phyloP scores from a whole-genome alignment of 1,139 yeast genomes.

The Suhomyces bribrorum region DNA sequence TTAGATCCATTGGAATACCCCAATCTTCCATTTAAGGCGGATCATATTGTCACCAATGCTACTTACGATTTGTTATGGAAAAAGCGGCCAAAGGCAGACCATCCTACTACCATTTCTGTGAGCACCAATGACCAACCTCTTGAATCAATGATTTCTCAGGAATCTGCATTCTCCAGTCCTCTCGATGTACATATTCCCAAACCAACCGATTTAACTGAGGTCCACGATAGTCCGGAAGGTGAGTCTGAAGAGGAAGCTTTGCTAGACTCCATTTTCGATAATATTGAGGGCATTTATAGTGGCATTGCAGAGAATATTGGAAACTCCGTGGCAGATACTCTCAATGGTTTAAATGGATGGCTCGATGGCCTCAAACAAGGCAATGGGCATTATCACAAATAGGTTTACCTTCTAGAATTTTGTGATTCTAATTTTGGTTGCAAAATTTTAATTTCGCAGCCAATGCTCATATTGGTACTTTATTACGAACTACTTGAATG shows the following conservation, averaged over 20 bases:
- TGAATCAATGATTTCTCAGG: constrained; percentile 30
- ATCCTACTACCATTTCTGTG: constrained; percentile 18
- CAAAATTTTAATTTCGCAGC: too few relatives aligned
- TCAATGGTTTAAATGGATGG: constrained; percentile 7
- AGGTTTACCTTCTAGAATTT: too few relatives aligned
- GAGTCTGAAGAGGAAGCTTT: constrained; percentile 23
- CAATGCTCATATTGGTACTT: too few relatives aligned
- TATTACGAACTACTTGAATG: too few relatives aligned
- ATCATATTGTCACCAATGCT: constrained; percentile 48
- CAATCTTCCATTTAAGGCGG: constrained; percentile 51
- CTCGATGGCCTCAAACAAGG: neutral
- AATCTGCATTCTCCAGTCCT: constrained; percentile 23
- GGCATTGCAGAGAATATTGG: constrained; percentile 2
- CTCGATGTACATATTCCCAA: constrained; percentile 32
- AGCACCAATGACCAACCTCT: constrained; percentile 27
- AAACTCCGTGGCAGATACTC: neutral
- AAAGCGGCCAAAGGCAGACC: constrained; percentile 11
- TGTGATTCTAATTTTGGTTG: too few relatives aligned
- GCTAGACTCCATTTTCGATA: constrained; percentile 19
- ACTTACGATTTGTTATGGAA: constrained; percentile 54
- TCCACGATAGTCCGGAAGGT: neutral
- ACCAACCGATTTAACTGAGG: constrained; percentile 33
- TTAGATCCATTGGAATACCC: constrained; percentile 57
- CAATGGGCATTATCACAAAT: too few relatives aligned
- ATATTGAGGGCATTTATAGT: constrained; percentile 29